Conservation (phyloP, 805 yeast genomes). For the Sugiyamaella mastotermitis region DNA sequence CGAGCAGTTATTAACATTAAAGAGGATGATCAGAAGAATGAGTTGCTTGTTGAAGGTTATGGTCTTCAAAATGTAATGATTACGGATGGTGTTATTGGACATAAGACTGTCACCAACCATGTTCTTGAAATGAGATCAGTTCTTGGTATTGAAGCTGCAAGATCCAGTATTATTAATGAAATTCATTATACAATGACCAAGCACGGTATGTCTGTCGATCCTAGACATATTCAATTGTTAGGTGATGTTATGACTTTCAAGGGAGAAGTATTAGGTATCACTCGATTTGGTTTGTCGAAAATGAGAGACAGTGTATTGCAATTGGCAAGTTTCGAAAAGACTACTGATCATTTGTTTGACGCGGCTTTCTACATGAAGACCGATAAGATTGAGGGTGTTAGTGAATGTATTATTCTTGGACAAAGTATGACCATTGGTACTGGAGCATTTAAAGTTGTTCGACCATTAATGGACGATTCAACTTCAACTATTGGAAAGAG, state of each 20-base stretch:
- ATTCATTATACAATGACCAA: constrained; percentile 97
- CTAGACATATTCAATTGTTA: constrained; percentile 94
- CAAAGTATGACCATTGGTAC: constrained; percentile 98
- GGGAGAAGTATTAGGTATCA: constrained; percentile 97
- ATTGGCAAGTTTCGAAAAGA: constrained; percentile 94
- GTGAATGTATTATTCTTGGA: constrained; percentile 95
- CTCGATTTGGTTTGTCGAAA: constrained; percentile 95
- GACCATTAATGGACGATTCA: constrained; percentile 24
- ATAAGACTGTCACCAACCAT: constrained; percentile 85
- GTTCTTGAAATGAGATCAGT: constrained; percentile 83
- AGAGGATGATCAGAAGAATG: constrained; percentile 75
- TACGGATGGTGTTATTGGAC: constrained; percentile 92
- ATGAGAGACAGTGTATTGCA: constrained; percentile 98
- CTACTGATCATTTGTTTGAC: constrained; percentile 96
- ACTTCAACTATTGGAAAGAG: neutral
- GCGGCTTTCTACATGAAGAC: constrained; percentile 98
- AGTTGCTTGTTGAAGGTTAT: constrained; percentile 93
- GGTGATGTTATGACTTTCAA: constrained; percentile 99
- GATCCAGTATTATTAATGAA: constrained; percentile 86
- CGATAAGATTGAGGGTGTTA: constrained; percentile 94
- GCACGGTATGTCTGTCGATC: constrained; percentile 99
- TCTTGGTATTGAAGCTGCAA: constrained; percentile 96
- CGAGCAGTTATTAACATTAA: constrained; percentile 95
- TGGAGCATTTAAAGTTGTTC: constrained; percentile 78
- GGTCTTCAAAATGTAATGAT: constrained; percentile 95